A percentile compares a stretch with the other conserved stretches of the same genome.
These are phyloP conservation scores for Caryopteris hybrid DNA, from an alignment of 305 asterid genomes.

Conservation along the genomic window DNA sequence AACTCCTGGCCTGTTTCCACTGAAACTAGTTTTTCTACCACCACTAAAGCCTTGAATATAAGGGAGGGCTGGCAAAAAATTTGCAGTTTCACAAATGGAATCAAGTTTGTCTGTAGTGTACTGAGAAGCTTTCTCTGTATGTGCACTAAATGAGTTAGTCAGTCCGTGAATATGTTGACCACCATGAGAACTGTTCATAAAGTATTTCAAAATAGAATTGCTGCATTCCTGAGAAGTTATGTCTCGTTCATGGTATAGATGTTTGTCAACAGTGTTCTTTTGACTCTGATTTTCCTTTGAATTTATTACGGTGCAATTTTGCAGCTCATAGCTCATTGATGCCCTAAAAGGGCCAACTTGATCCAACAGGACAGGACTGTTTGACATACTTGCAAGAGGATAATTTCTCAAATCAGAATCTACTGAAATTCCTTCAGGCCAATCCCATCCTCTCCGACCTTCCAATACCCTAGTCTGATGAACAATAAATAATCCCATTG, in stretches of 20 bases:
- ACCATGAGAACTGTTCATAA: constrained; percentile 21
- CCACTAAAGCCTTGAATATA: constrained; percentile 23
- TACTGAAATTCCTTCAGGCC: constrained; percentile 54
- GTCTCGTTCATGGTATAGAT: constrained; percentile 21
- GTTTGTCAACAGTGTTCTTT: constrained; percentile 18
- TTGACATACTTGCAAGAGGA: constrained; percentile 23
- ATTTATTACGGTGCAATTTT: constrained; percentile 12
- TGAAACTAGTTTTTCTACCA: constrained; percentile 17
- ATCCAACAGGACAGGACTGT: constrained; percentile 23
- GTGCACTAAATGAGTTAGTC: constrained; percentile 27
- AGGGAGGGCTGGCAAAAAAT: constrained; percentile 24
- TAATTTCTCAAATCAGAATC: constrained; percentile 23
- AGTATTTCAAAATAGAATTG: constrained; percentile 16
- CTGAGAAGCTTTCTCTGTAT: constrained; percentile 29
- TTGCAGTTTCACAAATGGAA: constrained; percentile 22
- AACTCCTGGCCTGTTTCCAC: constrained; percentile 27
- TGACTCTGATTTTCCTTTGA: constrained; percentile 28
- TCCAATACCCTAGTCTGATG: constrained; percentile 53
- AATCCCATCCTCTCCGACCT: constrained; percentile 62
- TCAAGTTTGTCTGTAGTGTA: constrained; percentile 24
- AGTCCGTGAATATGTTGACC: constrained; percentile 23
- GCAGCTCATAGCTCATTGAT: constrained; percentile 36
- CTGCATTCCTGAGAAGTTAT: constrained; percentile 26
- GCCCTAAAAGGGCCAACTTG: constrained; percentile 23
- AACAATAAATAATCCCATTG: constrained; percentile 26